A percentile compares a stretch with the other conserved stretches of the same genome.
Evolutionary conservation across 1,284 basidiomycete species (phyloP).

Genomic region (Cryptococcus sp.): DNA sequence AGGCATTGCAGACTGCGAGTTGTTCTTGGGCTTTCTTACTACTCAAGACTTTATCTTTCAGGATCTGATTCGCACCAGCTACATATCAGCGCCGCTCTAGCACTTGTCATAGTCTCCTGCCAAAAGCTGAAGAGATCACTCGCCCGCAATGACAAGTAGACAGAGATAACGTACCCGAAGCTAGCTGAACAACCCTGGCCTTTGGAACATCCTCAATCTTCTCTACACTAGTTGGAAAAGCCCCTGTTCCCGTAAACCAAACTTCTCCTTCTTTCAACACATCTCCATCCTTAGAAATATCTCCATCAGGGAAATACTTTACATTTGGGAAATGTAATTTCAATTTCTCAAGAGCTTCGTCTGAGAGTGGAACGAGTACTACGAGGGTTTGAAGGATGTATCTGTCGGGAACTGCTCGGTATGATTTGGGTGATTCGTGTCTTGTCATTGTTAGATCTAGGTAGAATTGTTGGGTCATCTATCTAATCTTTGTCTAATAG

Average conservation of each 20-base stretch:
- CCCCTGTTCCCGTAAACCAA: slow-evolving; percentile 23
- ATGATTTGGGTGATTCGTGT: no score
- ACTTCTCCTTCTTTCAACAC: slow-evolving; percentile 25
- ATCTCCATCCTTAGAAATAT: slow-evolving; percentile 14
- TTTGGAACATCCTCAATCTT: slow-evolving; percentile 19
- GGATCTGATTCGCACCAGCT: slow-evolving; percentile 38
- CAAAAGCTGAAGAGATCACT: neutral
- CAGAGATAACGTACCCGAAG: slow-evolving; percentile 26
- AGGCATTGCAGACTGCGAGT: slow-evolving; percentile 31
- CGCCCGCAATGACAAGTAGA: neutral
- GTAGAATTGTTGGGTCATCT: no score
- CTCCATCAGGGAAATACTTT: slow-evolving; percentile 24
- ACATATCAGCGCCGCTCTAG: slow-evolving; percentile 1
- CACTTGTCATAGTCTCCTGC: neutral
- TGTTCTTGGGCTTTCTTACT: slow-evolving; percentile 22
- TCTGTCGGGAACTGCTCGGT: slow-evolving; percentile 1
- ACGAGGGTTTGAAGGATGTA: slow-evolving; percentile 9
- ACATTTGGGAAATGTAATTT: slow-evolving; percentile 29
- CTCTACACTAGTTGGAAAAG: slow-evolving; percentile 19
- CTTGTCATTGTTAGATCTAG: no score
- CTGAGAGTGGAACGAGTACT: slow-evolving; percentile 17
- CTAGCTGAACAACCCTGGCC: slow-evolving; percentile 36
- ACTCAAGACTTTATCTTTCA: slow-evolving; percentile 22
- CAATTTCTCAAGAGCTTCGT: slow-evolving; percentile 19
- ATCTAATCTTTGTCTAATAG: no score